Base-by-base conservation (phyloP, 1,284 basidiomycete species). In the Austroboletus novae-zelandiae region DNA sequence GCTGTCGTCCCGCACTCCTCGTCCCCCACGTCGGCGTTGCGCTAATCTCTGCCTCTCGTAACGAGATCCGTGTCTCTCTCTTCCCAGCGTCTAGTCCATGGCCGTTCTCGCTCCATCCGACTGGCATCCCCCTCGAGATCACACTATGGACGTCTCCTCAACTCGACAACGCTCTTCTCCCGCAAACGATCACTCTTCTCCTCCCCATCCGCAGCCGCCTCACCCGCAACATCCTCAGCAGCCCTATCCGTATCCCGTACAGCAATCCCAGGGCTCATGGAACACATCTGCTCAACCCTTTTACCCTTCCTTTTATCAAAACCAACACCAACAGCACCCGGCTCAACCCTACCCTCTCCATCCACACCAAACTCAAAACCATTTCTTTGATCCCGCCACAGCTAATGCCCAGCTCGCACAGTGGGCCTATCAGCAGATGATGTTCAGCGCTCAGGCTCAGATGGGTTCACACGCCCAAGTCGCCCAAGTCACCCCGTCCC, bases 361-460 rank as follows among this genome's bases (percentile, higher is more conserved):
- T 44, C 66, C 58, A 27, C 78, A 79, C 59, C 75, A 75, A 40
- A 68, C 68, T 18, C 81, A 79, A 58, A 62, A 71, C 48, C 76
- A 75, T 14, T 87, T 81, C 66, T 88, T 84, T 61, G 86, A 89
- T 68, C 86, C 82, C 17, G 27, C 20, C 20, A 23, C 67, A 2
- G 74, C 83, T 44, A 89, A 88, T 61, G 84, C 83, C 27, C 86
- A 89, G 66, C 78, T 89, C 55, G 83, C 86, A 8, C 86, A 88
- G 67, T 91, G 88, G 89, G 85, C 88, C 31, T 91, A 91, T 72
- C 88, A 90, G 68, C 88, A 89, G 60, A 89, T 90, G 87, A 82
- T 89, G 79, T 86, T 80, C 73, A 67, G 71, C 50, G 59, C 57
- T 45, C 68, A 58, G 58, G 68, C 73, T 51, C 75, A 75, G 53